Base-by-base conservation (phyloP, 257 asterid genomes). In the Voacanga thouarsii region DNA sequence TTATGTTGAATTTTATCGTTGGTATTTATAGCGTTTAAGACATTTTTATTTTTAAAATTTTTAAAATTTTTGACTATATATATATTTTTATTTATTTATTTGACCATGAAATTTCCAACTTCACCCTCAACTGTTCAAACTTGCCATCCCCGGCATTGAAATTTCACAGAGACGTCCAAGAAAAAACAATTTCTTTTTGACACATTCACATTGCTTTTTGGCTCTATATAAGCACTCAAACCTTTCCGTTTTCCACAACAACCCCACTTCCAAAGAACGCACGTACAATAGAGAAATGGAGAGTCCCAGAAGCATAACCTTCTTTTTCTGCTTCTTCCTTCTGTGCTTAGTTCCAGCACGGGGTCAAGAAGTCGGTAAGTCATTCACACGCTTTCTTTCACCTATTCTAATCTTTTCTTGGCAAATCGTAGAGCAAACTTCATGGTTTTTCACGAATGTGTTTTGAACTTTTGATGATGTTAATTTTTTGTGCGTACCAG, bases 311-410 rank as follows among this genome's bases (percentile, higher is more conserved):
- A 71, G 37, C 33, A 61, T 19, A 75, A 39, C 59, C 51, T 57
- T 59, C 19, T 73, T 78, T 37, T 33, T 74, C 43, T 44, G 71
- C 64, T 56, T 83, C 80, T 80, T 82, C 60, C 77, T 91, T n/a
- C 26, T 84, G 26, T 56, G 83, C 43, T 47, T 64, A 30, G 80
- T 88, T 47, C 61, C 75, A n/a, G 49, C 84, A 39, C 75, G 37
- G 77, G 89, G 88, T 56, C 88, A 91, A 49, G 90, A 91, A 89
- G 87, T 89, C 60, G 96, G 92, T 84, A 72, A 71, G 84, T 12
- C 37, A 15, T 28, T n/a, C 41, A 45, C 69, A 8, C 45, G 12
- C 5, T 19, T 39, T 41, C 37, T 33, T 33, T 33, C 37, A 33
- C 37, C 2, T 33, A 2, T 33, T 33, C 37, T 33, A 33, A 33